Percentiles rank a stretch among this genome's conserved stretches.
Conservation (phyloP, 495 filamentous ascomycete genomes). For the Penicillium paxilli region DNA sequence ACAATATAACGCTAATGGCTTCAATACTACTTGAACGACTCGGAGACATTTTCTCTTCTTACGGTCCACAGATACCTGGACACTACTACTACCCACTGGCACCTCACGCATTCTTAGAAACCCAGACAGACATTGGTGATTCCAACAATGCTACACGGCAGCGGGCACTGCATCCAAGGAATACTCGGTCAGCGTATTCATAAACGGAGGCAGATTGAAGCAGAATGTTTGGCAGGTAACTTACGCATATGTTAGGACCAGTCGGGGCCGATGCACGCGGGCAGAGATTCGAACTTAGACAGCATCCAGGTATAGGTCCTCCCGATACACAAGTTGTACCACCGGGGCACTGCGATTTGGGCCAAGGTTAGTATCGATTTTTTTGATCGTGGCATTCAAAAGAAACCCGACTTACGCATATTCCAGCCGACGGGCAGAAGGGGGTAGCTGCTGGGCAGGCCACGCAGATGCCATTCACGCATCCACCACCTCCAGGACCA, state of each 20-base stretch:
- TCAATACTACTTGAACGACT: no score
- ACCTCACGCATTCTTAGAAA: constrained; percentile 5
- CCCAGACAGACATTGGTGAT: constrained; percentile 5
- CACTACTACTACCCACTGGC: no score
- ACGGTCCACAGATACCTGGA: no score
- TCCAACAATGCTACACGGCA: constrained; percentile 9
- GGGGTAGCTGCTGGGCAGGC: constrained; percentile 8
- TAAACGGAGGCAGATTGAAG: background rate
- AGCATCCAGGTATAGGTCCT: constrained; percentile 21
- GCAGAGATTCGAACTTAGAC: constrained; percentile 14
- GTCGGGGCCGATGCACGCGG: constrained; percentile 12
- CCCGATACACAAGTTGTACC: constrained; percentile 13
- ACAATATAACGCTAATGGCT: no score
- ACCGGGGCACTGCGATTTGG: constrained; percentile 13
- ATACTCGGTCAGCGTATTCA: background rate
- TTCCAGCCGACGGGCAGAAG: constrained; percentile 14
- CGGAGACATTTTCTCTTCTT: no score
- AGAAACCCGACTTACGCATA: constrained; percentile 18
- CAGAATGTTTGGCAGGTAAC: background rate
- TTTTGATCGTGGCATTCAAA: no score
- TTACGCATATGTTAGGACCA: constrained; percentile 22
- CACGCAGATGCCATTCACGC: constrained; percentile 12
- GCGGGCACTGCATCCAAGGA: constrained; percentile 7
- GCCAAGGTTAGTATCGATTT: background rate
- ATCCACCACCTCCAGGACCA: constrained; percentile 15